Base-by-base conservation (phyloP, 1,284 basidiomycete species). In the Meripilus lineatus region DNA sequence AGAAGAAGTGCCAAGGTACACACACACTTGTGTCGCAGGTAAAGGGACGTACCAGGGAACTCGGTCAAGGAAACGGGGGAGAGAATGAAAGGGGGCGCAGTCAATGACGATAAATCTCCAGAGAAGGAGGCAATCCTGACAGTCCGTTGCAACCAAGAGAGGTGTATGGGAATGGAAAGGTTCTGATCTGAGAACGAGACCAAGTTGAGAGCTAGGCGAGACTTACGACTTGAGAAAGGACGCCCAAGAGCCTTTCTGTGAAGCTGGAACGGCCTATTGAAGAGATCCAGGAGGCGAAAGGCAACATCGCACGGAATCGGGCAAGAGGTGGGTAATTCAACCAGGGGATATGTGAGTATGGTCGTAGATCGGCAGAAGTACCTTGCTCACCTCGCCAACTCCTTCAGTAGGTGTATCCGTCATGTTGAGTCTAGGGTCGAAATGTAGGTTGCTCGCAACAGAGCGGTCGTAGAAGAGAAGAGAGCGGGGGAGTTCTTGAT, bases 21-120 rank as follows among this genome's bases (percentile, higher is more conserved):
- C n/a, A n/a, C n/a, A n/a, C n/a, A n/a, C n/a, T n/a, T n/a, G n/a
- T n/a, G n/a, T n/a, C n/a, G n/a, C n/a, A n/a, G n/a, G 18, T 22
- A 30, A 24, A 34, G 37, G 15, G 25, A 62, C 77, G 48, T 49
- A 89, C 86, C 85, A 48, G 91, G 91, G 63, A 92, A 95, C 65
- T 95, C 92, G 0, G 87, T 89, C 40, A 90, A 72, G 5, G 84
- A 89, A 5, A 83, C 81, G 15, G 91, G 90, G 2, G 89, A 92
- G 46, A 93, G 77, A 55, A 94, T 93, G 71, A 94, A 90, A 1
- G 85, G 84, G n/a, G 95, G 95, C 0, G 94, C 95, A 0, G 95
- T 98, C 70, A 99, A 74, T 4, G 86, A 84, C 1, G 89, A 95
- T 42, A 99, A 75, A 70, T 99, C 95, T 47, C 94, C 94, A 2